A percentile compares a stretch with the other conserved stretches of the same genome.
These are phyloP conservation scores for Alternaria sp. DNA, from an alignment of 2,329 filamentous ascomycete genomes.

Conservation along the genomic window DNA sequence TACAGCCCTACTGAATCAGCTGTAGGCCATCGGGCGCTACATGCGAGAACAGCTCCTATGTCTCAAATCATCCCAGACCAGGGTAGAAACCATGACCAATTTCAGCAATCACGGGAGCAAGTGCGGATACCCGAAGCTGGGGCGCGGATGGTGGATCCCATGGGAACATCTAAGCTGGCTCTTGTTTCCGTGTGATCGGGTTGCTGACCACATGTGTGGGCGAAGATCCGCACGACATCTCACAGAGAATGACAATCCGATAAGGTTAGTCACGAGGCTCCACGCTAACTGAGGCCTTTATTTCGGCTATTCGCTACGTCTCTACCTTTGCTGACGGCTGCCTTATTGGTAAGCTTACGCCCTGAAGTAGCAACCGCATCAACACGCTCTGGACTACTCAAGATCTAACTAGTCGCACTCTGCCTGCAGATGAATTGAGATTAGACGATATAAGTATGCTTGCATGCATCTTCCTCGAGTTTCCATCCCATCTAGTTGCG, in stretches of 20 bases:
- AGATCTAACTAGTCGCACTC: not conserved
- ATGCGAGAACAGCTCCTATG: not conserved
- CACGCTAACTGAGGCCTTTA: not conserved
- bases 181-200: not conserved
- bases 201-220: not conserved
- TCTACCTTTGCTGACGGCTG: constrained; percentile 2
- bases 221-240: not conserved
- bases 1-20: too few relatives aligned
- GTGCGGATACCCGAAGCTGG: too few relatives aligned
- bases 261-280: not conserved
- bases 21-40: not conserved
- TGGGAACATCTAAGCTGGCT: not conserved
- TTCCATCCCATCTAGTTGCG: not conserved
- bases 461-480: not conserved
- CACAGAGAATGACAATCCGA: not conserved
- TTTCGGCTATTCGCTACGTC: not conserved
- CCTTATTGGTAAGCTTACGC: constrained; percentile 3
- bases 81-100: not conserved
- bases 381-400: not conserved
- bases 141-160: too few relatives aligned
- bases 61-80: not conserved
- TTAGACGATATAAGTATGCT: not conserved
- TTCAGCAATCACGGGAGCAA: not conserved
- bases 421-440: not conserved
- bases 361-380: not conserved